Conservation (phyloP, 2,329 filamentous ascomycete genomes). For the Colletotrichum limetticola region DNA sequence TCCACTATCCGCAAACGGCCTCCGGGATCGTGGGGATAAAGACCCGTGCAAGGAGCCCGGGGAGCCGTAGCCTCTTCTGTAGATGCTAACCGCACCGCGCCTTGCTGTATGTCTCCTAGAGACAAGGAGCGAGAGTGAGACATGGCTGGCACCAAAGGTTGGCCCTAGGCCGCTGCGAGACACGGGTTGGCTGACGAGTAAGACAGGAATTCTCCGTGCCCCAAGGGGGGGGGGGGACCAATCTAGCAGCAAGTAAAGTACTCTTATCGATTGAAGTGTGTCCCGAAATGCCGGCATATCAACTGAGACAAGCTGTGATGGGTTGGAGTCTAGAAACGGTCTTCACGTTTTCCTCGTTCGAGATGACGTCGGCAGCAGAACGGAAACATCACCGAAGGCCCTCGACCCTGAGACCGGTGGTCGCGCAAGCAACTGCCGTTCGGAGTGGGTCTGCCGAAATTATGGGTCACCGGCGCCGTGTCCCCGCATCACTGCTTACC, state of each 20-base stretch:
- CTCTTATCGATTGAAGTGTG: neutral
- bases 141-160: constrained; percentile 19
- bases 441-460: neutral
- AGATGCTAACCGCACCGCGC: neutral
- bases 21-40: neutral
- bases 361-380: neutral
- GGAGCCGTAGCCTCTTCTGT: neutral
- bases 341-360: neutral
- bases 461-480: neutral
- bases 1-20: constrained; percentile 11
- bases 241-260: neutral
- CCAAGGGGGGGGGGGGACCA: neutral
- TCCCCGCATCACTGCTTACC: neutral
- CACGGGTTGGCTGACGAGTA: constrained; percentile 8
- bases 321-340: neutral
- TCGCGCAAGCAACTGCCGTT: neutral
- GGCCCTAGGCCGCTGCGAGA: constrained; percentile 17
- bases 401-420: neutral
- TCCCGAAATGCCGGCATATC: neutral
- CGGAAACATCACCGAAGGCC: constrained; percentile 10
- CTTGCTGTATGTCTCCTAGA: neutral
- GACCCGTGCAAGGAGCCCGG: neutral
- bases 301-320: neutral
- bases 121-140: constrained; percentile 15
- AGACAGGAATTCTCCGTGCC: constrained; percentile 5